phyloP scores from a whole-genome alignment of 2,329 filamentous ascomycete species.

The Colletotrichum horii region DNA sequence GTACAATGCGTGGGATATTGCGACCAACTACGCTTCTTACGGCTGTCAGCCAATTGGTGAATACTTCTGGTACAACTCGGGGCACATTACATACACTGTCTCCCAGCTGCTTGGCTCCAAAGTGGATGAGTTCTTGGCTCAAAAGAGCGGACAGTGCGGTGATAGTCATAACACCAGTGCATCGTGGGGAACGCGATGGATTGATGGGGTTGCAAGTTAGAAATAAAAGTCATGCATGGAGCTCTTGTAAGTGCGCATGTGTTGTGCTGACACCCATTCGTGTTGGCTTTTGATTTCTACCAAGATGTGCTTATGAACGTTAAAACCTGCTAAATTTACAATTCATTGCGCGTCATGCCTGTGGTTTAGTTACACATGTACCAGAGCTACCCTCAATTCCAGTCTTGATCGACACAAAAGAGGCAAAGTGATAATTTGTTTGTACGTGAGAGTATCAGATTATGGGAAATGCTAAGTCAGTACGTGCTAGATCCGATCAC shows the following conservation, averaged over 20 bases:
- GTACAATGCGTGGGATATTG: conserved; percentile 28
- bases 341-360: background rate
- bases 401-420: background rate
- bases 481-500: too few species aligned
- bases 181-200: background rate
- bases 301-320: background rate
- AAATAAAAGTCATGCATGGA: rapidly evolving
- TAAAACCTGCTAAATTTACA: background rate
- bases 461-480: too few species aligned
- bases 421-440: background rate
- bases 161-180: background rate
- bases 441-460: too few species aligned
- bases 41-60: conserved; percentile 31
- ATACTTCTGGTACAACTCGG: conserved; percentile 37
- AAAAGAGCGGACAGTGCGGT: background rate
- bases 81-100: conserved; percentile 23
- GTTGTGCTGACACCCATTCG: background rate
- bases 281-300: rapidly evolving
- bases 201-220: background rate
- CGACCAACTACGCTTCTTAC: conserved; percentile 26
- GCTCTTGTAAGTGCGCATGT: background rate
- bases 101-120: background rate
- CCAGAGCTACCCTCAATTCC: background rate
- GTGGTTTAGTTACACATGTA: background rate
- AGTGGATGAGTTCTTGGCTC: background rate